phyloP scores from a whole-genome alignment of 768 basidiomycete genomes.

The Tricholoma saponaceum region DNA sequence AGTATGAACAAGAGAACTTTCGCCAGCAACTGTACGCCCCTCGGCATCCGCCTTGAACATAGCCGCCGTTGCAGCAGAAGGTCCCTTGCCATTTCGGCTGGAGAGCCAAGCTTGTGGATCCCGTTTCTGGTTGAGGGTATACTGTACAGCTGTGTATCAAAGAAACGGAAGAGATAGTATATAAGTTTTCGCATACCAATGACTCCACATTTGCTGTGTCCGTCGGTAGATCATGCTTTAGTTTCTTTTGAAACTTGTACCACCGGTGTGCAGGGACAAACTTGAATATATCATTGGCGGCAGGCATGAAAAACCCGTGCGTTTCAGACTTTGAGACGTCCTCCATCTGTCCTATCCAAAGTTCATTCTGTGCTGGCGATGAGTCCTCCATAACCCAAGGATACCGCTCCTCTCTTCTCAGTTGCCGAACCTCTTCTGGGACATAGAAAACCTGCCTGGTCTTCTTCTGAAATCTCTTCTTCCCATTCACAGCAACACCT shows the following conservation, averaged over 20 bases:
- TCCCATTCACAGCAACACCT: conserved; percentile 36
- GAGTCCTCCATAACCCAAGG: conserved; percentile 92
- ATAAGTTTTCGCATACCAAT: conserved; percentile 37
- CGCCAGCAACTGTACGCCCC: conserved; percentile 35
- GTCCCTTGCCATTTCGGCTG: conserved; percentile 52
- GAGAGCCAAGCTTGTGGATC: conserved; percentile 74
- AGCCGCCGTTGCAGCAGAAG: conserved; percentile 59
- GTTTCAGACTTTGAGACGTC: conserved; percentile 68
- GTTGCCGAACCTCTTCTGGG: conserved; percentile 70
- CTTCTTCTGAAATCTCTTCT: conserved; percentile 82
- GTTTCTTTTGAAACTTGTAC: conserved; percentile 91
- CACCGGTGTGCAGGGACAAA: conserved; percentile 86
- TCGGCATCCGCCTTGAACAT: conserved; percentile 68
- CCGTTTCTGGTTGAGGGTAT: conserved; percentile 65
- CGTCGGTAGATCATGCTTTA: conserved; percentile 67
- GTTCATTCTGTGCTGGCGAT: conserved; percentile 51
- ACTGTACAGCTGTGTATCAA: conserved; percentile 24
- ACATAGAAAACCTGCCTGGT: conserved; percentile 79
- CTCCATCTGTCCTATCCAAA: conserved; percentile 82
- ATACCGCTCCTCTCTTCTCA: conserved; percentile 81
- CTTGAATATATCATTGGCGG: conserved; percentile 77
- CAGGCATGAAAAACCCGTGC: conserved; percentile 82
- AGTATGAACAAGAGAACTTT: conserved; percentile 43
- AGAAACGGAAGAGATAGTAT: conserved; percentile 13
- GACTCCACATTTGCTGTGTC: conserved; percentile 64